phyloP scores from a whole-genome alignment of 805 yeast genomes.

The Candida broadrunensis region DNA sequence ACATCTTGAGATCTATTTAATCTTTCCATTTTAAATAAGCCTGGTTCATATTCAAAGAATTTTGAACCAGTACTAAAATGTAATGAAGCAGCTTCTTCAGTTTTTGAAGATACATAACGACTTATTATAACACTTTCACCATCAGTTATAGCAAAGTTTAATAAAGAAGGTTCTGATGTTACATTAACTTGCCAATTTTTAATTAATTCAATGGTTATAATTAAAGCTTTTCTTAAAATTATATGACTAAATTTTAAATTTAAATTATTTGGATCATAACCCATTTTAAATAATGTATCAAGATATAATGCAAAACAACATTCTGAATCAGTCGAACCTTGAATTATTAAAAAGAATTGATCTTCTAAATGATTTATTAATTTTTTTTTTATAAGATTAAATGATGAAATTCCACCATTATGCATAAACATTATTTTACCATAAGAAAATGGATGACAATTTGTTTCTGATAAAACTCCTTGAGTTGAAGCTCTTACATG shows the following conservation, averaged over 20 bases:
- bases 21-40: slow-evolving; percentile 92
- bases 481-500: slow-evolving; percentile 96
- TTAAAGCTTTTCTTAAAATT: slow-evolving; percentile 63
- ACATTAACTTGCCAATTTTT: slow-evolving; percentile 76
- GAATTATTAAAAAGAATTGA: slow-evolving; percentile 73
- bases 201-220: slow-evolving; percentile 69
- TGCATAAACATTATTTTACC: slow-evolving; percentile 95
- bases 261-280: slow-evolving; percentile 58
- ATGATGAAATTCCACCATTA: slow-evolving; percentile 85
- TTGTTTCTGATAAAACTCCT: slow-evolving; percentile 90
- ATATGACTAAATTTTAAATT: slow-evolving; percentile 45
- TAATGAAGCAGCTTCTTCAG: slow-evolving; percentile 94
- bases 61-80: slow-evolving; percentile 93
- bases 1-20: slow-evolving; percentile 90
- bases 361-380: slow-evolving; percentile 74
- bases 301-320: slow-evolving; percentile 88
- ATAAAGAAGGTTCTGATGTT: slow-evolving; percentile 64
- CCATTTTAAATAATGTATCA: slow-evolving; percentile 72
- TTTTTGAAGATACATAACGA: slow-evolving; percentile 81
- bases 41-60: slow-evolving; percentile 86
- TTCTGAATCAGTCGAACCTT: slow-evolving; percentile 95
- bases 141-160: slow-evolving; percentile 94
- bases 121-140: slow-evolving; percentile 84
- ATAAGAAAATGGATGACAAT: slow-evolving; percentile 93
- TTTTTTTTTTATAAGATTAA: slow-evolving; percentile 67